Percentiles rank a stretch among this genome's conserved stretches.
Conservation (phyloP, 2,329 filamentous ascomycete genomes). For the Pseudogymnoascus pannorum region DNA sequence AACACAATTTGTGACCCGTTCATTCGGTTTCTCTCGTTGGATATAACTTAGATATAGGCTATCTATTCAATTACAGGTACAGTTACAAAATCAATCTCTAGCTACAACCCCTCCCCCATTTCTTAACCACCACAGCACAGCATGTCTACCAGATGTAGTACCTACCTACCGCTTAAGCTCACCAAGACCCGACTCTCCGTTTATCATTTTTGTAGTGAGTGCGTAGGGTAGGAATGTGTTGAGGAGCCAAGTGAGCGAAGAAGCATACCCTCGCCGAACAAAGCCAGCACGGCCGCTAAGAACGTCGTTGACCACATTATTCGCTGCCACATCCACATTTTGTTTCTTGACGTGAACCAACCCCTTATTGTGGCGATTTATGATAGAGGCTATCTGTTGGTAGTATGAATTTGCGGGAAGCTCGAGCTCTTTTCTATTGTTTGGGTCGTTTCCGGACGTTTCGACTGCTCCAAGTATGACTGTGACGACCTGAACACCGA, state of each 20-base stretch:
- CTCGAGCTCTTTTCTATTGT: background rate
- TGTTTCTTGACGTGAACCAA: background rate
- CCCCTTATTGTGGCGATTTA: background rate
- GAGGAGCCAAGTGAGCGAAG: background rate
- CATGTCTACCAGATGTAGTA: background rate
- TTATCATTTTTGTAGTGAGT: background rate
- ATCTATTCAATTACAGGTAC: background rate
- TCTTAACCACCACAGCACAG: background rate
- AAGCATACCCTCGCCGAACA: background rate
- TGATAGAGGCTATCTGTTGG: background rate
- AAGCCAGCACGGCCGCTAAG: background rate
- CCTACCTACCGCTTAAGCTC: background rate
- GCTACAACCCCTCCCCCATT: background rate
- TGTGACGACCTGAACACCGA: conserved; percentile 19
- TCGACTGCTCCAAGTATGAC: conserved; percentile 4
- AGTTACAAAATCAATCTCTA: background rate
- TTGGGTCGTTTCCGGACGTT: conserved; percentile 11
- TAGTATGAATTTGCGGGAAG: conserved; percentile 17
- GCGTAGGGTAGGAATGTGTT: background rate
- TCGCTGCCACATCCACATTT: background rate
- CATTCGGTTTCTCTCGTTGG: too few relatives aligned
- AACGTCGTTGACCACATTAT: background rate
- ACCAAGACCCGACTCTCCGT: background rate
- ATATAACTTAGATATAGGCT: background rate
- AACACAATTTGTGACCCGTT: too few relatives aligned